phyloP scores from a whole-genome alignment of 345 rosid species.

The Eucalyptus fibrosa region DNA sequence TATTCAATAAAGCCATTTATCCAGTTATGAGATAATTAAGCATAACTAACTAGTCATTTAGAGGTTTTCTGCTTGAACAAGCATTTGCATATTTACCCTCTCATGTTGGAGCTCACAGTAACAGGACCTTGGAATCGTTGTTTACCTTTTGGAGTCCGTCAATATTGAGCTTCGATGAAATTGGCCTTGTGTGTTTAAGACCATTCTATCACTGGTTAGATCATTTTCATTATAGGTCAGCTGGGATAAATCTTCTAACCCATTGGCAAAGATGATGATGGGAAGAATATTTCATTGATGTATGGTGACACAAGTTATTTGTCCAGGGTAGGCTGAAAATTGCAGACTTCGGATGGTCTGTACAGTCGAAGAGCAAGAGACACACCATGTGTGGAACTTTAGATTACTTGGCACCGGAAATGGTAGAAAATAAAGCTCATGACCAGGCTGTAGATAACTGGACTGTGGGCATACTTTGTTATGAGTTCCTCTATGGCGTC shows the following conservation, averaged over 20 bases:
- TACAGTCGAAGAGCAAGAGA: constrained; percentile 88
- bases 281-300: neutral
- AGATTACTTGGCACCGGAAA: constrained; percentile 94
- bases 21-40: neutral
- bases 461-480: constrained; percentile 88
- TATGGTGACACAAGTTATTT: neutral
- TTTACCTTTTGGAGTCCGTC: neutral
- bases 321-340: constrained; percentile 81
- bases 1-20: neutral
- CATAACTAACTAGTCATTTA: neutral
- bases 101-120: neutral
- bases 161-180: neutral
- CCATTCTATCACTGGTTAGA: neutral
- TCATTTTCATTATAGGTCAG: neutral
- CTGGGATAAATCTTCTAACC: neutral
- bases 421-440: constrained; percentile 87
- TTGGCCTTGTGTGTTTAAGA: neutral
- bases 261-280: neutral
- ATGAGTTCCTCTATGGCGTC: constrained; percentile 84
- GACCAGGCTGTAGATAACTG: constrained; percentile 94
- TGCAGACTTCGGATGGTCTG: constrained; percentile 97
- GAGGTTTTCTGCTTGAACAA: neutral
- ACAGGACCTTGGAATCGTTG: neutral
- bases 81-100: neutral
- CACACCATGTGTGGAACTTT: constrained; percentile 95